Evolutionary conservation across 371 early-diverging fungal genomes (phyloP).

Genomic region (Mucor racemosus): DNA sequence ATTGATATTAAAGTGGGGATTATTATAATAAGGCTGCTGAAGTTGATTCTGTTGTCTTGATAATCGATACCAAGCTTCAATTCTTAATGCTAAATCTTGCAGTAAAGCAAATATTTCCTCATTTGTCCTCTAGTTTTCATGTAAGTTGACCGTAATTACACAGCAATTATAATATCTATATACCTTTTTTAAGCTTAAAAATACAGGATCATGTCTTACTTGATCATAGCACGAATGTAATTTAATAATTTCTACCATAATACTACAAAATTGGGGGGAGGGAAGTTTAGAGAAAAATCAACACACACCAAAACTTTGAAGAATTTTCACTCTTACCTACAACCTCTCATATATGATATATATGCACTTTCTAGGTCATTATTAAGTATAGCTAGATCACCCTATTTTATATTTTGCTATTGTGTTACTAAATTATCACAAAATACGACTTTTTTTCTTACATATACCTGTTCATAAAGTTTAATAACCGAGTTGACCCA

Average conservation of each 20-base stretch:
- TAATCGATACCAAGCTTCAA: slow-evolving; percentile 17
- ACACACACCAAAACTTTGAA: neutral
- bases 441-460: no score
- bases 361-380: slow-evolving; percentile 38
- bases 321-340: slow-evolving; percentile 23
- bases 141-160: no score
- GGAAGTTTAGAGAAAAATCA: no score
- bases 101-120: slow-evolving; percentile 21
- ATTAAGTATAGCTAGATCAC: slow-evolving; percentile 22
- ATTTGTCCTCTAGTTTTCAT: slow-evolving; percentile 23
- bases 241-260: slow-evolving; percentile 32
- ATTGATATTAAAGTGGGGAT: slow-evolving; percentile 9
- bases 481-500: slow-evolving; percentile 25
- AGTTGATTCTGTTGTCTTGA: slow-evolving; percentile 1
- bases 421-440: no score
- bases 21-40: neutral
- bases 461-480: slow-evolving; percentile 25
- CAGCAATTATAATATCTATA: no score
- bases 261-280: slow-evolving; percentile 4
- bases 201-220: slow-evolving; percentile 18
- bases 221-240: slow-evolving; percentile 26
- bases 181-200: slow-evolving; percentile 31
- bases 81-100: slow-evolving; percentile 16
- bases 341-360: slow-evolving; percentile 35
- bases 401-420: slow-evolving; percentile 11